phyloP scores from a whole-genome alignment of 371 early-diverging fungal species.

The Rozella allomycis region DNA sequence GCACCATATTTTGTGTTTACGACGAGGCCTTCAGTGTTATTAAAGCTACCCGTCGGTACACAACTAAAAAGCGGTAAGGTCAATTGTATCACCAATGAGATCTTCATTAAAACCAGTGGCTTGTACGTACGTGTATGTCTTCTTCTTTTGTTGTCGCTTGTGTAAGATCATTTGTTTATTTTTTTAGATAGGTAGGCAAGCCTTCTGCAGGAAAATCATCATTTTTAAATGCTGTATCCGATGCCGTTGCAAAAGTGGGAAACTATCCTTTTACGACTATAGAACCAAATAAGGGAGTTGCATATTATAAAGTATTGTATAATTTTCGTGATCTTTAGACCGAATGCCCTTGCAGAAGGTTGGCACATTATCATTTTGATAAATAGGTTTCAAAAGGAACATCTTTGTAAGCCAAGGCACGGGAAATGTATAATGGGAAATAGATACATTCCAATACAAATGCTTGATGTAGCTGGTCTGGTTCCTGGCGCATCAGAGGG shows the following conservation, averaged over 20 bases:
- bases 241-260: conserved; percentile 59
- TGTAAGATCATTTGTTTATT: too few relatives aligned
- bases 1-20: too few relatives aligned
- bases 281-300: conserved; percentile 49
- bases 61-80: too few relatives aligned
- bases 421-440: conserved; percentile 40
- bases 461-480: conserved; percentile 55
- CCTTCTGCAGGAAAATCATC: conserved; percentile 50
- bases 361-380: conserved; percentile 26
- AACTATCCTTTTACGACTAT: conserved; percentile 66
- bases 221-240: conserved; percentile 40
- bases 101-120: too few relatives aligned
- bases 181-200: too few relatives aligned
- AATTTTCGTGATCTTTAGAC: too few relatives aligned
- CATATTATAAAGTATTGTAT: conserved; percentile 44
- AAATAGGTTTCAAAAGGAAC: conserved; percentile 25
- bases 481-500: conserved; percentile 60
- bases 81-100: too few relatives aligned
- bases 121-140: too few relatives aligned
- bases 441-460: conserved; percentile 44
- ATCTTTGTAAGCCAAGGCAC: conserved; percentile 40
- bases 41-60: too few relatives aligned
- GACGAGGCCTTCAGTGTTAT: too few relatives aligned
- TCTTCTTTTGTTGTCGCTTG: too few relatives aligned
- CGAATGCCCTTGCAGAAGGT: conserved; percentile 41